These are phyloP conservation scores for Colletotrichum sidae DNA, from an alignment of 2,329 filamentous ascomycete genomes.

Conservation along the genomic window DNA sequence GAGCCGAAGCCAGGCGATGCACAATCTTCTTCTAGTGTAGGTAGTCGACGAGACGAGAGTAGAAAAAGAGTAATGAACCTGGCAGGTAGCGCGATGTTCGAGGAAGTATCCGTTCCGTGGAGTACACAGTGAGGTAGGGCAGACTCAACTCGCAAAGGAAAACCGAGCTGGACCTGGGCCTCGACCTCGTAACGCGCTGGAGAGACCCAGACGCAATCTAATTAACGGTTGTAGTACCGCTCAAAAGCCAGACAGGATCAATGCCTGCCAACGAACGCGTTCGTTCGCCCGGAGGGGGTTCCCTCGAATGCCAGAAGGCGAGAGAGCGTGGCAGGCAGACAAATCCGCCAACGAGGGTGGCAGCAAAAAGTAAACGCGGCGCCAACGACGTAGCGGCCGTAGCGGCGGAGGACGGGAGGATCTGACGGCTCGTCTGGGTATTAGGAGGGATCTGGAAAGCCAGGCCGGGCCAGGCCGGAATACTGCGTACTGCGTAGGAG, in stretches of 20 bases:
- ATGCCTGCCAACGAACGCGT: constrained; percentile 21
- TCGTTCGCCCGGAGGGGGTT: constrained; percentile 21
- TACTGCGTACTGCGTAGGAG: no score
- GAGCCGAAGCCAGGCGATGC: constrained; percentile 16
- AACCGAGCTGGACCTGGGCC: constrained; percentile 35
- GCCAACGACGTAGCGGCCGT: constrained; percentile 21
- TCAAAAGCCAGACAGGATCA: constrained; percentile 14
- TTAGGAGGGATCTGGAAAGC: background rate
- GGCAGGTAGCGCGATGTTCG: constrained; percentile 25
- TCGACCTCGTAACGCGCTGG: constrained; percentile 32
- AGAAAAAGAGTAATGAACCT: constrained; percentile 28
- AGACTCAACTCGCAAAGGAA: constrained; percentile 28
- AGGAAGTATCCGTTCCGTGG: constrained; percentile 35
- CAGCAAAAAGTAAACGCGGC: constrained; percentile 12
- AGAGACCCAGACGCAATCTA: constrained; percentile 36
- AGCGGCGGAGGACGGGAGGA: constrained; percentile 21
- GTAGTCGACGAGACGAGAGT: constrained; percentile 4
- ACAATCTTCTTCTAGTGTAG: constrained; percentile 1
- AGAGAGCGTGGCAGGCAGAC: constrained; percentile 23
- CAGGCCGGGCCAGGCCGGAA: no score
- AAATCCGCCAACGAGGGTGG: constrained; percentile 3
- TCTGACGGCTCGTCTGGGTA: constrained; percentile 14
- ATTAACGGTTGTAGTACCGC: constrained; percentile 26
- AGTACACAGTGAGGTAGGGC: constrained; percentile 31
- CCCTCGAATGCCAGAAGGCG: background rate